Evolutionary conservation across 1,284 basidiomycete genomes (phyloP).

Genomic region (Moniliophthora roreri): DNA sequence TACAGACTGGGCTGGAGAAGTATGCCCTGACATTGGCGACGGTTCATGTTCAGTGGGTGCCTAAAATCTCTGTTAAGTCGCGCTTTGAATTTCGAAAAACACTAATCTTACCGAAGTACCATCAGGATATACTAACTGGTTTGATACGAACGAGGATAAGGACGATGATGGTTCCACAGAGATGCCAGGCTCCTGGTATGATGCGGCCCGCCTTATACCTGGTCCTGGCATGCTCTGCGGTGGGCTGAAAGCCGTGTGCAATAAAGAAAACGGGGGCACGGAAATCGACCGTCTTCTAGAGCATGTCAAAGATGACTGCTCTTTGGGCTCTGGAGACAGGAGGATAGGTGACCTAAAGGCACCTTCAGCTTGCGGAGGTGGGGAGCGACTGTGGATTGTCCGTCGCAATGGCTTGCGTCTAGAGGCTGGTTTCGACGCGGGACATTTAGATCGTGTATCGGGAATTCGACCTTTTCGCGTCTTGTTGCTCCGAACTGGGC

Average conservation of each 20-base stretch:
- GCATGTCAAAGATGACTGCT: too few relatives aligned
- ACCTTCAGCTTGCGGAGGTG: too few relatives aligned
- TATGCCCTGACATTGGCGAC: background rate
- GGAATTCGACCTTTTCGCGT: slow-evolving; percentile 25
- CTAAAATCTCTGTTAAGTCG: background rate
- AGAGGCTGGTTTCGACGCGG: background rate
- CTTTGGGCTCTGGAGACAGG: too few relatives aligned
- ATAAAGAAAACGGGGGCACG: slow-evolving; percentile 7
- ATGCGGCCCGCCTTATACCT: background rate
- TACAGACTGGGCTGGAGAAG: background rate
- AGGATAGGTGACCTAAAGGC: too few relatives aligned
- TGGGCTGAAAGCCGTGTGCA: background rate
- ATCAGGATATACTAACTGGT: background rate
- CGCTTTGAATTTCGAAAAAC: background rate
- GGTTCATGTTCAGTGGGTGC: background rate
- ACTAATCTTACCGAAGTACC: background rate
- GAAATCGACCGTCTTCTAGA: slow-evolving; percentile 7
- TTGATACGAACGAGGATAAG: background rate
- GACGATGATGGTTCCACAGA: background rate
- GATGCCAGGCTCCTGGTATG: background rate
- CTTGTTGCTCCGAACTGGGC: slow-evolving; percentile 44
- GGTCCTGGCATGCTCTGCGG: background rate
- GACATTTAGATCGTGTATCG: slow-evolving; percentile 18
- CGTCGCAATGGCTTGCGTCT: background rate
- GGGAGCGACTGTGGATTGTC: too few relatives aligned